Evolutionary conservation across 1,139 yeast genomes (phyloP).

Genomic region (Debaryomyces robertsiae): DNA sequence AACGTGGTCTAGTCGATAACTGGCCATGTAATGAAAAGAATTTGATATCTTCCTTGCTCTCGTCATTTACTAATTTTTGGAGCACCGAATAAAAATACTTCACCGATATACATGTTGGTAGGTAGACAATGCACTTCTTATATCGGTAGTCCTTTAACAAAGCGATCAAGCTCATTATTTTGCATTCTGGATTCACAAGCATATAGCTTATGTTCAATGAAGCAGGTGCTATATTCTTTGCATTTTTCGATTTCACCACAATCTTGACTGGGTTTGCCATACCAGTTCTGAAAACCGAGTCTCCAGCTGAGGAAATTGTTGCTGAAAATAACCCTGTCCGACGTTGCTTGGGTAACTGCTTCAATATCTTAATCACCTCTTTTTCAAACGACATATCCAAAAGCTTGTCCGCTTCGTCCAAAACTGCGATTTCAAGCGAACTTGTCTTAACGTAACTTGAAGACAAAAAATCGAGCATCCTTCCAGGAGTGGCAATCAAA

Average conservation of each 20-base stretch:
- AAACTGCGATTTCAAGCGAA: constrained; percentile 70
- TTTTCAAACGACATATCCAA: constrained; percentile 76
- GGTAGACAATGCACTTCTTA: constrained; percentile 80
- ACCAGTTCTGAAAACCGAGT: constrained; percentile 71
- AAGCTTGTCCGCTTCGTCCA: constrained; percentile 93
- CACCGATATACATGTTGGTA: constrained; percentile 88
- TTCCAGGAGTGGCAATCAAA: constrained; percentile 91
- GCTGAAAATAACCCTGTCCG: constrained; percentile 94
- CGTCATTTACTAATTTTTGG: constrained; percentile 25
- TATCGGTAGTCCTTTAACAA: constrained; percentile 56
- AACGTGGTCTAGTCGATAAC: constrained; percentile 69
- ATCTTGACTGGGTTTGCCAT: constrained; percentile 88
- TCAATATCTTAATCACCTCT: constrained; percentile 68
- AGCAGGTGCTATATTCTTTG: constrained; percentile 53
- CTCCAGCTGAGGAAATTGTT: constrained; percentile 80
- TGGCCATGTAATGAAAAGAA: constrained; percentile 85
- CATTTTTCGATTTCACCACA: constrained; percentile 59
- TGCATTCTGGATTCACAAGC: constrained; percentile 59
- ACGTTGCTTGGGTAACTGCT: constrained; percentile 80
- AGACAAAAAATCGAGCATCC: constrained; percentile 73
- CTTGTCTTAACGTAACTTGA: constrained; percentile 51
- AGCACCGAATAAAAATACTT: constrained; percentile 70
- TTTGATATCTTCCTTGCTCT: constrained; percentile 31
- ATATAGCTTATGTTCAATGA: constrained; percentile 66
- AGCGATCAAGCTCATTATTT: constrained; percentile 59